phyloP scores from a whole-genome alignment of 2,329 filamentous ascomycete species.

The Ophiostoma pallidulum region DNA sequence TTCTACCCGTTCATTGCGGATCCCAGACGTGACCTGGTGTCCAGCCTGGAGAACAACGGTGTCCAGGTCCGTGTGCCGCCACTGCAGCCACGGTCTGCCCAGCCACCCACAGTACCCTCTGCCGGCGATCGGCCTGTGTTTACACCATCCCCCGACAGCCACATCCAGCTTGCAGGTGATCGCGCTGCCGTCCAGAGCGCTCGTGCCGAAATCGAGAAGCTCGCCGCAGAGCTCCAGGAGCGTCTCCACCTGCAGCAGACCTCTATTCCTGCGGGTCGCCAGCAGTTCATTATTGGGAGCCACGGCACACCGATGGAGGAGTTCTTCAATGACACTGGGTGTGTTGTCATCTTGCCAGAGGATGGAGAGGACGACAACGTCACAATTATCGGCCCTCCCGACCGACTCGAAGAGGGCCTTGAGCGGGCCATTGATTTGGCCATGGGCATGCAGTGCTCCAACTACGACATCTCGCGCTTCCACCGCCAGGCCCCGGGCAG shows the following conservation, averaged over 20 bases:
- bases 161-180: slow-evolving; percentile 81
- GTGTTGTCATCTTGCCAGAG: slow-evolving; percentile 71
- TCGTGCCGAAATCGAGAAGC: slow-evolving; percentile 69
- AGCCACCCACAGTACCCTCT: slow-evolving; percentile 52
- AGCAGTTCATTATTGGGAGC: slow-evolving; percentile 91
- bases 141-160: slow-evolving; percentile 58
- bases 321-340: slow-evolving; percentile 85
- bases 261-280: slow-evolving; percentile 73
- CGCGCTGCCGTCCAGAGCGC: slow-evolving; percentile 71
- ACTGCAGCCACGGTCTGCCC: slow-evolving; percentile 65
- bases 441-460: slow-evolving; percentile 74
- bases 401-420: slow-evolving; percentile 63
- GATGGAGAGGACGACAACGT: slow-evolving; percentile 74
- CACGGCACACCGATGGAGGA: slow-evolving; percentile 70
- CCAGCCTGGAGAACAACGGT: slow-evolving; percentile 63
- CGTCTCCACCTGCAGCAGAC: slow-evolving; percentile 70
- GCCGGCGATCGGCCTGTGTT: slow-evolving; percentile 62
- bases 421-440: slow-evolving; percentile 84
- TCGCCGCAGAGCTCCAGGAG: slow-evolving; percentile 64
- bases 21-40: slow-evolving; percentile 57
- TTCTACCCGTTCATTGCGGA: slow-evolving; percentile 95
- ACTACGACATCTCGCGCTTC: slow-evolving; percentile 71
- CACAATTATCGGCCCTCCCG: slow-evolving; percentile 71
- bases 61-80: slow-evolving; percentile 75
- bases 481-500: slow-evolving; percentile 65